Base-by-base conservation (phyloP, 164 flowering plant species). In the Amborella trichopoda region DNA sequence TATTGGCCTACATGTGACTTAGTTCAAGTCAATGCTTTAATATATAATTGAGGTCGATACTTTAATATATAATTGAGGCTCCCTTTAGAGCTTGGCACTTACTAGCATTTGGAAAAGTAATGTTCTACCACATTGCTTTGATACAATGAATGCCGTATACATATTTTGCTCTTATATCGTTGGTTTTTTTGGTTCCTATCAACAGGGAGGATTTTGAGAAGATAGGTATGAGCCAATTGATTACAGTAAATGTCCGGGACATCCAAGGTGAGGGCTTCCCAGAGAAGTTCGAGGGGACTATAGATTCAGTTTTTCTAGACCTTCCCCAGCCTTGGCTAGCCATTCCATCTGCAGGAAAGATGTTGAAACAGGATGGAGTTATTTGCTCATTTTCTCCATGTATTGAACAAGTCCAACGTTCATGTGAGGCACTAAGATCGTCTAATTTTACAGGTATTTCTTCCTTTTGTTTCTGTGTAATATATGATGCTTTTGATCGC, bases 291-390 rank as follows among this genome's bases (percentile, higher is more conserved):
- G 42, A 47, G 48, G 83, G 90, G 18, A 16, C 24, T 49, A 90
- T 72, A 24, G 99, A 91, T 72, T 67, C 96, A 18, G 77, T 87
- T 6, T 91, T 91, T 60, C 68, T 91, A 33, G 99, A 91, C 58
- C 78, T 87, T 12, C 96, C 99, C 36, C 96, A 91, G 65, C 99
- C 99, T 30, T 91, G 99, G 99, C 56, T 87, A 61, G 96, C 88
- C 45, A 84, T 91, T 66, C 86, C 88, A 24, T 91, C 96, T 32
- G 90, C 87, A 56, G 86, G 55, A 3, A 80, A 77, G 68, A 80
- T 87, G 88, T 64, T 91, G 72, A 88, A 80, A 66, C 79, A 54
- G 58, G 99, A 91, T 66, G 99, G 82, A 23, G 49, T 77, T 17
- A 38, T 91, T 44, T 87, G 99, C 67, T 87, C 96, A 12, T 91